Conservation (phyloP, 805 yeast genomes). For the Wickerhamomyces chambardii region DNA sequence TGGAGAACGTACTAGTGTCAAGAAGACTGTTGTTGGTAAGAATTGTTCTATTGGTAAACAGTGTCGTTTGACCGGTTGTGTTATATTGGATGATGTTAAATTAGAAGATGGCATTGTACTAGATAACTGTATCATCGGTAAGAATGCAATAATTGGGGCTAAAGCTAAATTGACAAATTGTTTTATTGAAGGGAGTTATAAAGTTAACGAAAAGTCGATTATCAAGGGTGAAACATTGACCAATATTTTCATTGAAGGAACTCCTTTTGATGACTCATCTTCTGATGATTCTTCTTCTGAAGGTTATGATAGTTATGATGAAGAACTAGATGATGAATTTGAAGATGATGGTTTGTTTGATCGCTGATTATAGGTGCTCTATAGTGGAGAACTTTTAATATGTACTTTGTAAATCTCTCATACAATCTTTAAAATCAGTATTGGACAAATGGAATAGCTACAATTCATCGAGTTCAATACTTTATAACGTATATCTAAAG, state of each 20-base stretch:
- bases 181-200: slow-evolving; percentile 75
- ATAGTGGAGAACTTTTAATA: no score
- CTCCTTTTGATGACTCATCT: slow-evolving; percentile 13
- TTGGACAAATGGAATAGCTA: no score
- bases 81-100: slow-evolving; percentile 59
- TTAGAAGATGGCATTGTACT: slow-evolving; percentile 67
- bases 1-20: slow-evolving; percentile 81
- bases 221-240: slow-evolving; percentile 52
- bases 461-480: no score
- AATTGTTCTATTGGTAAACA: slow-evolving; percentile 74
- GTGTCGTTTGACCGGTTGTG: slow-evolving; percentile 83
- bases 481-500: no score
- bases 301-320: slow-evolving; percentile 26
- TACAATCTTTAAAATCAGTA: no score
- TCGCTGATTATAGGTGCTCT: slow-evolving; percentile 18
- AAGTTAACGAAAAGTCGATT: slow-evolving; percentile 44
- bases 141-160: slow-evolving; percentile 48
- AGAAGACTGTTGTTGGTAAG: slow-evolving; percentile 73
- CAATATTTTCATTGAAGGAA: slow-evolving; percentile 20
- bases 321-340: slow-evolving; percentile 30
- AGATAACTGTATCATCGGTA: slow-evolving; percentile 87
- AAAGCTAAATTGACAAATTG: slow-evolving; percentile 70
- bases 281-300: slow-evolving; percentile 17
- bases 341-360: slow-evolving; percentile 62
- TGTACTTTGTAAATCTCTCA: no score